Evolutionary conservation across 805 yeast genomes (phyloP).

Genomic region (Candida orba): DNA sequence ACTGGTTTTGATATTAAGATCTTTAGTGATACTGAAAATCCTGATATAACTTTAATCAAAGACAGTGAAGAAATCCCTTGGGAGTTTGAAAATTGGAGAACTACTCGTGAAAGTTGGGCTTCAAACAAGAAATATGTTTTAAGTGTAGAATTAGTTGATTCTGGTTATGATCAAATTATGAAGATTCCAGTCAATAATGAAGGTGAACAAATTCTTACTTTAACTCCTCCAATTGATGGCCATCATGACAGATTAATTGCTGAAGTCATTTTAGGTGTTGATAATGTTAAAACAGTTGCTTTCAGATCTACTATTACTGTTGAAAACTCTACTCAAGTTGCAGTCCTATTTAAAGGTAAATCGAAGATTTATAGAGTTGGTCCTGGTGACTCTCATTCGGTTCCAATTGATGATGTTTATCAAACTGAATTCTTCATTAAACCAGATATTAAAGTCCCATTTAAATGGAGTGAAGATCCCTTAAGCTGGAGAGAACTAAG

Average conservation of each 20-base stretch:
- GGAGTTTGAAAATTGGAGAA: slow-evolving; percentile 94
- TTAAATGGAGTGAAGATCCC: slow-evolving; percentile 59
- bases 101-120: slow-evolving; percentile 70
- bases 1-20: slow-evolving; percentile 79
- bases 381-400: slow-evolving; percentile 52
- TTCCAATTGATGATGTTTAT: slow-evolving; percentile 70
- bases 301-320: slow-evolving; percentile 70
- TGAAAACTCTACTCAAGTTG: slow-evolving; percentile 56
- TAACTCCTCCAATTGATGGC: slow-evolving; percentile 53
- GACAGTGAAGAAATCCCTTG: slow-evolving; percentile 57
- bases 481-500: slow-evolving; percentile 61
- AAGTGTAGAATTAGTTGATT: slow-evolving; percentile 52
- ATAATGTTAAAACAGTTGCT: slow-evolving; percentile 72
- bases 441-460: slow-evolving; percentile 52
- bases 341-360: slow-evolving; percentile 28
- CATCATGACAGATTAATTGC: slow-evolving; percentile 72
- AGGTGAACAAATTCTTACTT: slow-evolving; percentile 70
- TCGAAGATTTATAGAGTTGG: slow-evolving; percentile 33
- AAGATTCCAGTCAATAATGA: slow-evolving; percentile 67
- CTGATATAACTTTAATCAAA: slow-evolving; percentile 27
- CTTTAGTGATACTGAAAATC: slow-evolving; percentile 55
- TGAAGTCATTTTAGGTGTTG: slow-evolving; percentile 61
- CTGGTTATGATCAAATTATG: slow-evolving; percentile 46
- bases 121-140: slow-evolving; percentile 54
- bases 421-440: slow-evolving; percentile 48